Conservation (phyloP, 2,329 filamentous ascomycete genomes). For the Fusarium proliferatum region DNA sequence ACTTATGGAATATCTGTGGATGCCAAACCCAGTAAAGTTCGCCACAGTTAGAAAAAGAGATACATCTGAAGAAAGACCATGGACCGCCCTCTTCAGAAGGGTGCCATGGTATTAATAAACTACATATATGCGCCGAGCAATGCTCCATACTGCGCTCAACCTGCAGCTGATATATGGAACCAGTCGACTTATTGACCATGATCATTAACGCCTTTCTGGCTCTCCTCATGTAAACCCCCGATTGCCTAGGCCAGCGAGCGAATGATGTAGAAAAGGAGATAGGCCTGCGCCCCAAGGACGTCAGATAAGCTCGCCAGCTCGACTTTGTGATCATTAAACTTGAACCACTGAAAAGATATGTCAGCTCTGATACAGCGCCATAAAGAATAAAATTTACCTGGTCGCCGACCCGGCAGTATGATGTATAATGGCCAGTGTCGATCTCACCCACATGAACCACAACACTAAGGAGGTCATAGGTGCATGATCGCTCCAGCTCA, state of each 20-base stretch:
- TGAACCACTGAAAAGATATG: constrained; percentile 77
- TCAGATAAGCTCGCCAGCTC: constrained; percentile 85
- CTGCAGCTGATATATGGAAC: constrained; percentile 3
- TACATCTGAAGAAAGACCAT: background rate
- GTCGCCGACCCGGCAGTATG: constrained; percentile 85
- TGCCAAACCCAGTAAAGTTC: background rate
- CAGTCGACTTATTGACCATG: constrained; percentile 5
- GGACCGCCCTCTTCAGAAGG: background rate
- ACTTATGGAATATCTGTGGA: background rate
- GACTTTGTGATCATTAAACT: constrained; percentile 95
- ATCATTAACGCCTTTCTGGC: constrained; percentile 24
- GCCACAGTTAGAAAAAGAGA: background rate
- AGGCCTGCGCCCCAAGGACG: constrained; percentile 86
- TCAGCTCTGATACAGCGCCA: background rate
- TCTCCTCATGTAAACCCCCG: background rate
- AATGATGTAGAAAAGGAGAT: constrained; percentile 88
- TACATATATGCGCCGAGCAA: constrained; percentile 35
- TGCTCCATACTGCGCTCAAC: constrained; percentile 28
- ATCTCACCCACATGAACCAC: constrained; percentile 95
- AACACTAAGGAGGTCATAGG: constrained; percentile 89
- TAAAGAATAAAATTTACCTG: constrained; percentile 56
- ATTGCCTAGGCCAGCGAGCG: constrained; percentile 62
- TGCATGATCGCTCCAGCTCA: constrained; percentile 72
- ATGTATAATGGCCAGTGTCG: constrained; percentile 91
- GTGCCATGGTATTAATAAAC: constrained; percentile 21